phyloP scores from a whole-genome alignment of 2,329 filamentous ascomycete genomes.

The Hirsutella minnesotensis region DNA sequence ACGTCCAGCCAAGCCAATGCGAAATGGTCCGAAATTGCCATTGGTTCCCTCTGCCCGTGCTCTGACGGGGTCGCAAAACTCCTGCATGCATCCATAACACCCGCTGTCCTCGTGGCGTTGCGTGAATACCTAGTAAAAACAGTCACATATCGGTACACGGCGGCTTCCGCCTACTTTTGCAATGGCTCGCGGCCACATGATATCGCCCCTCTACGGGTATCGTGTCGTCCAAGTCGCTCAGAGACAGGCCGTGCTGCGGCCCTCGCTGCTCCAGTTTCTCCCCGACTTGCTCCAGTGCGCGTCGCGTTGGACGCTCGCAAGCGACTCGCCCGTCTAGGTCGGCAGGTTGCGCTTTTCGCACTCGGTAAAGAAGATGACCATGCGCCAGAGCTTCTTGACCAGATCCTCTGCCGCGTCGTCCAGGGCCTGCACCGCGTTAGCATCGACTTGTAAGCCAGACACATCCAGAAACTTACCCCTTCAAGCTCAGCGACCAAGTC shows the following conservation, averaged over 20 bases:
- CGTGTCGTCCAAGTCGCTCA: neutral
- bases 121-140: no score
- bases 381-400: conserved; percentile 94
- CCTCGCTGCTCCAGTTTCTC: neutral
- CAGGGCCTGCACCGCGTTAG: conserved; percentile 51
- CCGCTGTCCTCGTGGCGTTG: neutral
- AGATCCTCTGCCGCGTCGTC: conserved; percentile 91
- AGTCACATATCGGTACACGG: neutral
- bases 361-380: conserved; percentile 97
- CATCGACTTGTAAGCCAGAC: no score
- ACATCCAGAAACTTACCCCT: conserved; percentile 53
- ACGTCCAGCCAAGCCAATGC: no score
- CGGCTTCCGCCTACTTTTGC: neutral
- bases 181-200: neutral
- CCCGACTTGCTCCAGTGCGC: neutral
- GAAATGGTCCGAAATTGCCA: no score
- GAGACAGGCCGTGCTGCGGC: no score
- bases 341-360: conserved; percentile 82
- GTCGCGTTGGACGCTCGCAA: no score
- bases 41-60: neutral
- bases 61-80: neutral
- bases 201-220: neutral
- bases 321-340: conserved; percentile 3
- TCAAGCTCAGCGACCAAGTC: conserved; percentile 76
- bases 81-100: conserved; percentile 3